Conservation (phyloP, 768 basidiomycete species). For the Suillus clintonianus region DNA sequence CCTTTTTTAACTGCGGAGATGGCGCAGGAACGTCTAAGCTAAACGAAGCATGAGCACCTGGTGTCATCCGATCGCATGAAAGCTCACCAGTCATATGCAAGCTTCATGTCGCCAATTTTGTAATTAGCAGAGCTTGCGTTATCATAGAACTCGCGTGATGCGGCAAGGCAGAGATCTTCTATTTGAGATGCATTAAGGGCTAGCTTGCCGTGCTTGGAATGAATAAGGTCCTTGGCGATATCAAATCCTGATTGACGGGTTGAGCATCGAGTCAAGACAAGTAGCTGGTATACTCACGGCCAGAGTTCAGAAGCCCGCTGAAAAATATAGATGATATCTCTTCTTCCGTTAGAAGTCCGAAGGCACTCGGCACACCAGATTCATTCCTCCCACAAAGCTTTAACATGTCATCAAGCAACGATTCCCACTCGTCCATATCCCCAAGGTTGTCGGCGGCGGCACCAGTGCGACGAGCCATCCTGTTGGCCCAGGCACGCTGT, state of each 20-base stretch:
- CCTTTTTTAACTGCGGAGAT: constrained; percentile 61
- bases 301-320: constrained; percentile 80
- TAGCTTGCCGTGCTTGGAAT: constrained; percentile 45
- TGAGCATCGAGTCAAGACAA: constrained; percentile 8
- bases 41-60: constrained; percentile 10
- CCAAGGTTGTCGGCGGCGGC: constrained; percentile 53
- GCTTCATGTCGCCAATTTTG: constrained; percentile 92
- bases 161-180: constrained; percentile 79
- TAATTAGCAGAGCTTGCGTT: constrained; percentile 92
- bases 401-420: constrained; percentile 87
- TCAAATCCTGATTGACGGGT: constrained; percentile 51
- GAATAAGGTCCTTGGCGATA: constrained; percentile 65
- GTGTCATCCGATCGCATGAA: constrained; percentile 9
- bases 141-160: constrained; percentile 91
- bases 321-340: constrained; percentile 87
- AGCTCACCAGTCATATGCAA: constrained; percentile 90
- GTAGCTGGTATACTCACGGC: constrained; percentile 62
- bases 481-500: constrained; percentile 84
- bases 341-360: constrained; percentile 68
- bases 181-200: constrained; percentile 50
- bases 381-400: constrained; percentile 71
- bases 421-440: constrained; percentile 79
- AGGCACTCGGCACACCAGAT: constrained; percentile 68
- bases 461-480: constrained; percentile 76
- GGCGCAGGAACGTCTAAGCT: constrained; percentile 77